phyloP scores from a whole-genome alignment of 768 basidiomycete species.

The Fomitopsis serialis region DNA sequence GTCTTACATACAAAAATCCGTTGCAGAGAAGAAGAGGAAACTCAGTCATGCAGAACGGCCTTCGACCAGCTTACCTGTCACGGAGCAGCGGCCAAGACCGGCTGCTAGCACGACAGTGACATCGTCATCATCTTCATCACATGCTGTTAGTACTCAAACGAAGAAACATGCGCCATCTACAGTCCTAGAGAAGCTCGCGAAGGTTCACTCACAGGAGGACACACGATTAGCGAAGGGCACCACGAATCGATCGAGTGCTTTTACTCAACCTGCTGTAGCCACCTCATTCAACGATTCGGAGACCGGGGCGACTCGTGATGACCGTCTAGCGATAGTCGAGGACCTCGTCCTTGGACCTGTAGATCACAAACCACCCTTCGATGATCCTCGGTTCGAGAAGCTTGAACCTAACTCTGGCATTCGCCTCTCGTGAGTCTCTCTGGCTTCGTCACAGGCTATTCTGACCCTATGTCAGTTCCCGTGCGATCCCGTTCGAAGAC shows the following conservation, averaged over 20 bases:
- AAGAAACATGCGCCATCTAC: constrained; percentile 43
- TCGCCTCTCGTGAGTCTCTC: constrained; percentile 59
- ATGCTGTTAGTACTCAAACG: constrained; percentile 4
- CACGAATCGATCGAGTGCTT: constrained; percentile 18
- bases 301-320: constrained; percentile 36
- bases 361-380: constrained; percentile 62
- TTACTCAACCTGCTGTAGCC: constrained; percentile 7
- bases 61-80: neutral
- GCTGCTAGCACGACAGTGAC: neutral
- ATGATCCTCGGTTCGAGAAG: constrained; percentile 72
- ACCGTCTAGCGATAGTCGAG: constrained; percentile 66
- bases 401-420: constrained; percentile 93
- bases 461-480: constrained; percentile 45
- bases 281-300: constrained; percentile 1
- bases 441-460: neutral
- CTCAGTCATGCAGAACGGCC: constrained; percentile 21
- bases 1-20: neutral
- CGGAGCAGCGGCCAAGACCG: neutral
- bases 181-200: constrained; percentile 46
- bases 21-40: constrained; percentile 39
- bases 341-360: constrained; percentile 73
- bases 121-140: neutral
- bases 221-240: neutral
- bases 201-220: constrained; percentile 6
- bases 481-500: constrained; percentile 66